Percentiles rank a stretch among this genome's conserved stretches.
Evolutionary conservation across 139 green algal species (phyloP).

Genomic region (Chlamydomonas eustigma): DNA sequence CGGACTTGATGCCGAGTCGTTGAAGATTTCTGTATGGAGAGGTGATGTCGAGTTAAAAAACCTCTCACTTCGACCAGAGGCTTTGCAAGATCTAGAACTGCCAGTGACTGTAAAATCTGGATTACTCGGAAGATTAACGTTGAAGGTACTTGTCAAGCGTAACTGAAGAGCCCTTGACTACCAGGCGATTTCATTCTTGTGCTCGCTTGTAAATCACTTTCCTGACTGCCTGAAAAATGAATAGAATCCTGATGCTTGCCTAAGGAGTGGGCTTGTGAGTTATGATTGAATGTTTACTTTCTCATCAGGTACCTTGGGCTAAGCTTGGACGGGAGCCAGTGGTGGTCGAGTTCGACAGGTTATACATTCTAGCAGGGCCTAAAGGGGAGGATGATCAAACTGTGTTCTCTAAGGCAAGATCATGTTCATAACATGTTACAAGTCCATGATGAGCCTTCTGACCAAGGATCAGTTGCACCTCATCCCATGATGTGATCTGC

Average conservation of each 20-base stretch:
- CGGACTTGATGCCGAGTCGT: conserved; percentile 70
- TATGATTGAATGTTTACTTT: too few species aligned
- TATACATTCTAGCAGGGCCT: conserved; percentile 86
- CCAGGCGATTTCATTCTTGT: too few species aligned
- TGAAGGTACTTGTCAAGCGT: conserved; percentile 69
- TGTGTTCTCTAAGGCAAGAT: background rate
- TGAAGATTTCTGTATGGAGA: conserved; percentile 78
- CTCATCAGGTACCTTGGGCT: conserved; percentile 89
- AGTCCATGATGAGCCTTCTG: too few species aligned
- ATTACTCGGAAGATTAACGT: conserved; percentile 78
- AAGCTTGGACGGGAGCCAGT: conserved; percentile 84
- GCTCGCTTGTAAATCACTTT: too few species aligned
- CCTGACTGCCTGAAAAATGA: too few species aligned
- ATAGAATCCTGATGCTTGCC: too few species aligned
- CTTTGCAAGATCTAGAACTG: conserved; percentile 81
- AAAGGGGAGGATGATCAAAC: background rate
- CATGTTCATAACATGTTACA: too few species aligned
- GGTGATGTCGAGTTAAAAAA: conserved; percentile 91
- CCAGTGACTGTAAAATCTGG: conserved; percentile 86
- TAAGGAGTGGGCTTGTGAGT: too few species aligned
- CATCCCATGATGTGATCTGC: too few species aligned
- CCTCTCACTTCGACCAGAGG: conserved; percentile 85
- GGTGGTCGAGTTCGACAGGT: conserved; percentile 84
- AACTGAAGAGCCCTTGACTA: too few species aligned
- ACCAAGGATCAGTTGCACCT: too few species aligned